These are phyloP conservation scores for Lycium barbarum DNA, from an alignment of 257 asterid genomes.

Conservation along the genomic window DNA sequence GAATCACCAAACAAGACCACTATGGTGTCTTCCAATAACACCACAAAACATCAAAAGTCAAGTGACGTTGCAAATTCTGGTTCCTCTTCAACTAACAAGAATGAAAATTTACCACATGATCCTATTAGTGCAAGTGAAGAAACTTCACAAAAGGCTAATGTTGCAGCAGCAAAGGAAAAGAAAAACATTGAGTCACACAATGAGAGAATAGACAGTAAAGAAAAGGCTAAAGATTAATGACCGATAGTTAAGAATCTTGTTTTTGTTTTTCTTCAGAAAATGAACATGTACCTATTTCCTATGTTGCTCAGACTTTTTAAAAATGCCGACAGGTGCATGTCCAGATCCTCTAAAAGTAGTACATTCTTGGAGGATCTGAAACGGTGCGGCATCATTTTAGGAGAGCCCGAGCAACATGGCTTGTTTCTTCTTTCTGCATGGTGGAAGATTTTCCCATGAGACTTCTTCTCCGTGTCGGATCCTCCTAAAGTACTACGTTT, in stretches of 20 bases:
- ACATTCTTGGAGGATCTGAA: neutral
- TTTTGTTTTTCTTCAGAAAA: neutral
- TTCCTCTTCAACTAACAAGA: conserved; percentile 12
- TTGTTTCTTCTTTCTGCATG: conserved; percentile 1
- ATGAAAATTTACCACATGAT: neutral
- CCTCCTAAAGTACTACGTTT: no score
- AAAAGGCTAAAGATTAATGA: neutral
- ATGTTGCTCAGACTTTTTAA: neutral
- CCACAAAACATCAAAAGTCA: neutral
- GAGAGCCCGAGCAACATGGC: neutral
- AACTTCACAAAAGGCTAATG: conserved; percentile 4
- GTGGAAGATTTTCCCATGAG: neutral
- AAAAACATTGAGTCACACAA: neutral
- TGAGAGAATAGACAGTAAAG: neutral
- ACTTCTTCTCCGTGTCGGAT: neutral
- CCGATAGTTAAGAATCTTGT: neutral
- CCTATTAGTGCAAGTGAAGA: neutral
- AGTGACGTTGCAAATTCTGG: conserved; percentile 5
- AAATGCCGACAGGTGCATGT: neutral
- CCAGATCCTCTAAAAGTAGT: neutral
- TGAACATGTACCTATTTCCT: neutral
- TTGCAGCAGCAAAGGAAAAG: neutral
- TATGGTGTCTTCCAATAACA: conserved; percentile 14
- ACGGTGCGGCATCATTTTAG: no score
- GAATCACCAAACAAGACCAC: conserved; percentile 23